These are phyloP conservation scores for Pseudocercospora fijiensis DNA, from an alignment of 2,329 filamentous ascomycete species.

Conservation along the genomic window DNA sequence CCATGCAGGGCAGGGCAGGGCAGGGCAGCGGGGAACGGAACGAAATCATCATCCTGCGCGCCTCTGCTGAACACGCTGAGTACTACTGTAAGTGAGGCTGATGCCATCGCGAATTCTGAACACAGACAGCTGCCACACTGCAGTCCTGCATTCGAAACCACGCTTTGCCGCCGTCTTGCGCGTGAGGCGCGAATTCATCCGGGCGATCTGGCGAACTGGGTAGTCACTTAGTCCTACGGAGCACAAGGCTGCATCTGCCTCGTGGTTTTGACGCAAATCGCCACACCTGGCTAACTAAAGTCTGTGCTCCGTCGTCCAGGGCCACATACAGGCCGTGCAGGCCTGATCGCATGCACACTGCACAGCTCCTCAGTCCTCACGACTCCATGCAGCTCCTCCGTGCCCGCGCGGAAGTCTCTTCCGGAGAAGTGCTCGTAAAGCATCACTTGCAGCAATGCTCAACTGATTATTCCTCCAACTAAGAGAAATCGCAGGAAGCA, in stretches of 20 bases:
- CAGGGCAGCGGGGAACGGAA: too few relatives aligned
- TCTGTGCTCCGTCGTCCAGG: slow-evolving; percentile 2
- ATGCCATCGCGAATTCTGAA: slow-evolving; percentile 1
- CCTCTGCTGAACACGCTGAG: neutral
- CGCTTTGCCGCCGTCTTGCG: slow-evolving; percentile 1
- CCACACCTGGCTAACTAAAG: slow-evolving; percentile 14
- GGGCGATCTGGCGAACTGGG: slow-evolving; percentile 8
- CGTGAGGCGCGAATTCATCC: neutral
- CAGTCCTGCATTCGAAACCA: slow-evolving; percentile 6
- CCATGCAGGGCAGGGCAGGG: neutral
- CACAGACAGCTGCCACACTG: slow-evolving; percentile 5
- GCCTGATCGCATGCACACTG: slow-evolving; percentile 1
- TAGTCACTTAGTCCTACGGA: too few relatives aligned
- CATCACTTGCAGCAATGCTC: slow-evolving; percentile 4
- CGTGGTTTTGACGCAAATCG: slow-evolving; percentile 16
- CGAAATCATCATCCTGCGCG: slow-evolving; percentile 7
- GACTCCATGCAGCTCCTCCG: neutral
- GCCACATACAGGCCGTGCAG: slow-evolving; percentile 1
- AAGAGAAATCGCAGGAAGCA: slow-evolving; percentile 13
- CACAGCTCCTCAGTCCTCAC: slow-evolving; percentile 3
- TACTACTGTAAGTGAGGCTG: neutral
- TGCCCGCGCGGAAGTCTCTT: neutral
- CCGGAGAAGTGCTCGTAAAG: neutral
- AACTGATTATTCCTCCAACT: slow-evolving; percentile 18
- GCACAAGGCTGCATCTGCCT: slow-evolving; percentile 15